These are phyloP conservation scores for Pestalotiopsis sp. DNA, from an alignment of 2,329 filamentous ascomycete genomes.

Conservation along the genomic window DNA sequence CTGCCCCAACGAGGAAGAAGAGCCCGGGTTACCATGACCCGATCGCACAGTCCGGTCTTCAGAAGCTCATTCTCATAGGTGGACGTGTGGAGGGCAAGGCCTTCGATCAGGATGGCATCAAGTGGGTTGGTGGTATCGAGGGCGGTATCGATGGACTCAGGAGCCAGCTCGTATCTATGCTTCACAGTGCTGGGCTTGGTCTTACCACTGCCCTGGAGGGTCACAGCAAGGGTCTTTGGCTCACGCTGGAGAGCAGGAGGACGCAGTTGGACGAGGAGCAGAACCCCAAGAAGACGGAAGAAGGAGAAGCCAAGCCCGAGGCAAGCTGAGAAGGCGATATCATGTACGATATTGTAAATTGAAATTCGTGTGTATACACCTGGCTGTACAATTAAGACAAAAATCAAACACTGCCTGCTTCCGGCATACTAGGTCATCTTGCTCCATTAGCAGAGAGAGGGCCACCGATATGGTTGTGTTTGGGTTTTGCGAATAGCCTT, in stretches of 20 bases:
- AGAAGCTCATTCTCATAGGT: constrained; percentile 86
- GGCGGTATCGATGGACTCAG: constrained; percentile 81
- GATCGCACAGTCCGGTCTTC: constrained; percentile 76
- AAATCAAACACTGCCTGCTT: background rate
- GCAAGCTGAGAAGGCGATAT: constrained; percentile 19
- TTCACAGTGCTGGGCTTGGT: constrained; percentile 79
- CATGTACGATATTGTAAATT: constrained; percentile 10
- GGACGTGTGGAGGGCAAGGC: constrained; percentile 84
- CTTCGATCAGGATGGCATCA: constrained; percentile 73
- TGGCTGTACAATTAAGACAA: constrained; percentile 7
- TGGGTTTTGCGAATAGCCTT: too few species aligned
- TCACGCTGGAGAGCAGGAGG: constrained; percentile 83
- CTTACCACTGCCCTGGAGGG: constrained; percentile 80
- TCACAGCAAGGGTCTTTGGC: constrained; percentile 79
- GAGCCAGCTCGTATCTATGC: constrained; percentile 77
- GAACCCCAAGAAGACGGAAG: constrained; percentile 34
- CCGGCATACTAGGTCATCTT: background rate
- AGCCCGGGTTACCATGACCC: constrained; percentile 83
- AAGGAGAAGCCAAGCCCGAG: constrained; percentile 27
- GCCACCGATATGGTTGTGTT: too few species aligned
- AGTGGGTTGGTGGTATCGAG: constrained; percentile 72
- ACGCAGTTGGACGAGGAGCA: constrained; percentile 78
- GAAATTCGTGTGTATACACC: constrained; percentile 9
- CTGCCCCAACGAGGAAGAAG: constrained; percentile 74
- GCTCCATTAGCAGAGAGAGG: too few species aligned